phyloP scores from a whole-genome alignment of 345 rosid genomes.

The Lenwebbia sp. region DNA sequence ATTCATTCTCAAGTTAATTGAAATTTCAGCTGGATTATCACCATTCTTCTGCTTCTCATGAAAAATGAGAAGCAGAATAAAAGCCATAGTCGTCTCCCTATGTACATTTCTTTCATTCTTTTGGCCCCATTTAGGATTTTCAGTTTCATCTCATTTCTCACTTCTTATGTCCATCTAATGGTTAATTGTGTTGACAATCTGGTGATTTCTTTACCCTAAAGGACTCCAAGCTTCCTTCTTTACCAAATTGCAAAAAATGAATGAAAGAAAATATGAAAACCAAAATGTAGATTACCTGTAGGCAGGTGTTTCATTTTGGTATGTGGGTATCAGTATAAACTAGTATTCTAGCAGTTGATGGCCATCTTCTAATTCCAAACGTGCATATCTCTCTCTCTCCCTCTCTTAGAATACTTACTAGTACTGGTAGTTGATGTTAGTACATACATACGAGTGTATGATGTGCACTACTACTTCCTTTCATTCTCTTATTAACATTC shows the following conservation, averaged over 20 bases:
- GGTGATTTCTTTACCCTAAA: neutral
- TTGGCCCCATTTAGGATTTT: neutral
- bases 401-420: neutral
- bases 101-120: neutral
- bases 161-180: neutral
- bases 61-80: neutral
- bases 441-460: neutral
- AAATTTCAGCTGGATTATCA: neutral
- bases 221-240: neutral
- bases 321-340: neutral
- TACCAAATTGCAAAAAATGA: neutral
- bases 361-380: neutral
- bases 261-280: neutral
- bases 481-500: neutral
- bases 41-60: neutral
- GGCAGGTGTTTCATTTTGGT: fast-evolving
- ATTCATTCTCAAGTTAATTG: neutral
- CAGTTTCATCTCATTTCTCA: neutral
- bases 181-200: neutral
- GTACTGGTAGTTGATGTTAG: neutral
- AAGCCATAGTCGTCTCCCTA: neutral
- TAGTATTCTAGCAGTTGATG: neutral
- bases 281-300: neutral
- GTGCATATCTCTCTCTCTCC: neutral
- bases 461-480: neutral